Conservation (phyloP, 345 rosid genomes). For the Anacardium occidentale region DNA sequence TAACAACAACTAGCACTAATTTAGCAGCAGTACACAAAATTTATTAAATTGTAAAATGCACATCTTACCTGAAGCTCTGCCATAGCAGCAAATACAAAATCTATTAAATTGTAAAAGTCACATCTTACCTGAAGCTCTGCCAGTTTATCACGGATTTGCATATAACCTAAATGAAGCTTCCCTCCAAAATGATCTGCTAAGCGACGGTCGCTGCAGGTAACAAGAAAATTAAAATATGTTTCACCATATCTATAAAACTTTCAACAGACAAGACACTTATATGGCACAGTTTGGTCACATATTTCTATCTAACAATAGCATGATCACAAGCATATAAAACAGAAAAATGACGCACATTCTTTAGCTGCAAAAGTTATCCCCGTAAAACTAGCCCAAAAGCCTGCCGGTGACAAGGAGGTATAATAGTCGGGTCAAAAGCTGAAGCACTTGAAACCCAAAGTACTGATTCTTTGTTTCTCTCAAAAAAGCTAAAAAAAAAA, state of each 20-base stretch:
- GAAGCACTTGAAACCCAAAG: constrained; percentile 85
- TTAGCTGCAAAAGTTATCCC: constrained; percentile 99
- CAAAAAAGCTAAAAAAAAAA: constrained; percentile 26
- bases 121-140: constrained; percentile 79
- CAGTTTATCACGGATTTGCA: constrained; percentile 94
- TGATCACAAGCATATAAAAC: constrained; percentile 69
- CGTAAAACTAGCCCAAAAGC: constrained; percentile 99
- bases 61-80: constrained; percentile 79
- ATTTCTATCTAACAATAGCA: constrained; percentile 51
- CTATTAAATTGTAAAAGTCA: neutral
- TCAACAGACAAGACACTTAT: constrained; percentile 11
- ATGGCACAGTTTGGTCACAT: constrained; percentile 29
- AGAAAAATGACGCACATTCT: constrained; percentile 95
- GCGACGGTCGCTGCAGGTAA: constrained; percentile 87
- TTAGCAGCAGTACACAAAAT: neutral
- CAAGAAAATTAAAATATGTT: constrained; percentile 30
- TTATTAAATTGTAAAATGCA: no score
- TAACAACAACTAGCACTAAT: neutral
- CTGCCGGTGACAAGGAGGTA: constrained; percentile 99
- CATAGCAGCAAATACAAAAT: constrained; percentile 27
- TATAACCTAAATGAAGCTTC: constrained; percentile 95
- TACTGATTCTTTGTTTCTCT: constrained; percentile 51
- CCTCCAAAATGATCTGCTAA: constrained; percentile 99
- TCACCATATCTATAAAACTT: constrained; percentile 21
- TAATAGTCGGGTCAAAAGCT: constrained; percentile 86